These are phyloP conservation scores for Scutellospora calospora DNA, from an alignment of 371 early-diverging fungal genomes.

Conservation along the genomic window DNA sequence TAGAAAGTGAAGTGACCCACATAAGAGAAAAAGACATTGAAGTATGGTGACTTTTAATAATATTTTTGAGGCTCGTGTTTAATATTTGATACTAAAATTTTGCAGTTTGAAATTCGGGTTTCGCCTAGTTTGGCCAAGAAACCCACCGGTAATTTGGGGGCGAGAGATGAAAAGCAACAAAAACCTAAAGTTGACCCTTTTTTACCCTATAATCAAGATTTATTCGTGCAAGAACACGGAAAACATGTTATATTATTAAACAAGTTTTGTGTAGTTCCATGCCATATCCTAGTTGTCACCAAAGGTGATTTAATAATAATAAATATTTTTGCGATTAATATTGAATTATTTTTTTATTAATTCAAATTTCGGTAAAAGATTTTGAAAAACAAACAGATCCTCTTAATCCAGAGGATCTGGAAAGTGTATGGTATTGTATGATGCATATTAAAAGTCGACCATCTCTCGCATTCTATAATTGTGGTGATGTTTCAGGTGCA, in stretches of 20 bases:
- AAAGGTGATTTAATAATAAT: constrained; percentile 65
- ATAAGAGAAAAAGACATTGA: constrained; percentile 11
- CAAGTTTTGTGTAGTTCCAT: constrained; percentile 76
- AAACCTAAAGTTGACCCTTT: constrained; percentile 67
- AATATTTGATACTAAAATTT: neutral
- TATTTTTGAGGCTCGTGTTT: neutral
- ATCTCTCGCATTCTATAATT: constrained; percentile 76
- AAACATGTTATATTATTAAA: constrained; percentile 74
- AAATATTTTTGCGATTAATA: no score
- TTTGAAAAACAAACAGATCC: constrained; percentile 72
- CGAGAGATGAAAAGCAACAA: neutral
- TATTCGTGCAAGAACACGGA: constrained; percentile 62
- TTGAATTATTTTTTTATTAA: neutral
- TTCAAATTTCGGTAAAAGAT: constrained; percentile 52
- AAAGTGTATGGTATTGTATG: constrained; percentile 63
- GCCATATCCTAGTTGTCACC: constrained; percentile 75
- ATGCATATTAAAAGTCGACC: constrained; percentile 52
- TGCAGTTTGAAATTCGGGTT: constrained; percentile 41
- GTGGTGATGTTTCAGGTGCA: constrained; percentile 75
- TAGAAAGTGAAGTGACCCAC: constrained; percentile 21
- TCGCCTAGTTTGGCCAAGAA: constrained; percentile 44
- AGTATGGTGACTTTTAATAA: neutral
- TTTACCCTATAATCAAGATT: constrained; percentile 67
- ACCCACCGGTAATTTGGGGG: constrained; percentile 1
- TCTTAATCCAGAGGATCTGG: constrained; percentile 65